Conservation (phyloP, 129 eudicot species). For the Silybum marianum region DNA sequence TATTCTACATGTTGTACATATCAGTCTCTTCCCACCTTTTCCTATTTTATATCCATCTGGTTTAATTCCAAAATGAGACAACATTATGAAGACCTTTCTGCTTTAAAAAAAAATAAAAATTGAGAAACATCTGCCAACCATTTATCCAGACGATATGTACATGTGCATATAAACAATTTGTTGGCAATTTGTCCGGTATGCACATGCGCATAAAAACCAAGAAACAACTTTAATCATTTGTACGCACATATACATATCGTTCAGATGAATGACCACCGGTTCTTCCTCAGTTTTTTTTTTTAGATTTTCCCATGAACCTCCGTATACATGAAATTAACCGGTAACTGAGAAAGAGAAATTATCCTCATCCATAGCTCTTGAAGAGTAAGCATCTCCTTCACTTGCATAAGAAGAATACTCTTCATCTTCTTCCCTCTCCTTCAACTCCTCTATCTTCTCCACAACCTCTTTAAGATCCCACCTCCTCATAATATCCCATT, state of each 20-base stretch:
- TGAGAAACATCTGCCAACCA: too few species aligned
- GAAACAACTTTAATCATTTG: too few species aligned
- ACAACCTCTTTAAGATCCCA: constrained; percentile 48
- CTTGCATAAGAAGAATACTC: constrained; percentile 44
- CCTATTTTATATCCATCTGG: constrained; percentile 15
- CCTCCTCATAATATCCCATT: constrained; percentile 44
- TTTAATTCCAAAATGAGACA: background rate
- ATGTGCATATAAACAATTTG: too few species aligned
- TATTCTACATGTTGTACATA: background rate
- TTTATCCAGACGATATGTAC: too few species aligned
- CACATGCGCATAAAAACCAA: too few species aligned
- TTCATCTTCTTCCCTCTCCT: constrained; percentile 44
- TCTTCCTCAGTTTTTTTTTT: too few species aligned
- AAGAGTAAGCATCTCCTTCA: constrained; percentile 46
- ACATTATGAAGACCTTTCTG: constrained; percentile 5
- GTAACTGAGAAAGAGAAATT: constrained; percentile 34
- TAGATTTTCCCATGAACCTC: too few species aligned
- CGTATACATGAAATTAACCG: background rate
- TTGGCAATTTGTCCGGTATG: too few species aligned
- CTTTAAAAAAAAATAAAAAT: too few species aligned
- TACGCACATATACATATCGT: too few species aligned
- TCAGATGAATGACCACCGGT: too few species aligned
- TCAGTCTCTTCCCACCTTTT: background rate
- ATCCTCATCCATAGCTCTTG: constrained; percentile 44
- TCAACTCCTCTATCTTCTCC: constrained; percentile 54